Evolutionary conservation across 2,329 filamentous ascomycete genomes (phyloP).

Genomic region (Neocatenulostroma microsporum): DNA sequence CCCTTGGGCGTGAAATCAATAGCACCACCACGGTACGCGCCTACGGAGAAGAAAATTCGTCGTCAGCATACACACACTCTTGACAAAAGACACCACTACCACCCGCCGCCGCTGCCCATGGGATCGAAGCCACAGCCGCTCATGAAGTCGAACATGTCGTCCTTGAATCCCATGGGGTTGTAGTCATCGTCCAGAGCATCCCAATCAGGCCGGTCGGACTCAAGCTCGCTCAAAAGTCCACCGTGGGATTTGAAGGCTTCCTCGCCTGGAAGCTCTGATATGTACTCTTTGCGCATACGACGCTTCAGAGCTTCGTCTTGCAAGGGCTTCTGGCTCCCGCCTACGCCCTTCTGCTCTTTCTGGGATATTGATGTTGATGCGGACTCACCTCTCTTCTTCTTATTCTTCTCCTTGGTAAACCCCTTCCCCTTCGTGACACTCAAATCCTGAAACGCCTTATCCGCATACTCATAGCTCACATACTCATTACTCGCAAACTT

Average conservation of each 20-base stretch:
- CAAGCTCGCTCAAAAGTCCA: too few species aligned
- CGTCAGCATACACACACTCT: slow-evolving; percentile 4
- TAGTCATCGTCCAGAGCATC: slow-evolving; percentile 1
- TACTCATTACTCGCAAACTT: slow-evolving; percentile 73
- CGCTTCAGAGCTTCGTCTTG: too few species aligned
- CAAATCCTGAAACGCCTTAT: slow-evolving; percentile 78
- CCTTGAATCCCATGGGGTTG: slow-evolving; percentile 7
- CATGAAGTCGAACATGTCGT: slow-evolving; percentile 8
- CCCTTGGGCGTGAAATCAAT: slow-evolving; percentile 82
- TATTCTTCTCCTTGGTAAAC: slow-evolving; percentile 99
- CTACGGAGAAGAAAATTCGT: slow-evolving; percentile 30
- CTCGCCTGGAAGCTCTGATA: too few species aligned
- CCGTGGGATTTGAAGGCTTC: neutral
- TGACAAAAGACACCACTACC: neutral
- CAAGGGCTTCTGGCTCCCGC: too few species aligned
- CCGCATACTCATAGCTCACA: slow-evolving; percentile 76
- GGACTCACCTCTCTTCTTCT: slow-evolving; percentile 45
- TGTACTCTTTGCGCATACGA: too few species aligned
- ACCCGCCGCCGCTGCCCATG: slow-evolving; percentile 6
- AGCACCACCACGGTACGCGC: slow-evolving; percentile 78
- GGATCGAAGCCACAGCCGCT: slow-evolving; percentile 5
- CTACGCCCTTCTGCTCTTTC: too few species aligned
- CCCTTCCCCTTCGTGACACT: slow-evolving; percentile 90
- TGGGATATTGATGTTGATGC: too few species aligned
- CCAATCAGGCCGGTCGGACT: too few species aligned